Percentiles rank a stretch among this genome's conserved stretches.
Evolutionary conservation across 345 rosid species (phyloP).

Genomic region (Murraya paniculata): DNA sequence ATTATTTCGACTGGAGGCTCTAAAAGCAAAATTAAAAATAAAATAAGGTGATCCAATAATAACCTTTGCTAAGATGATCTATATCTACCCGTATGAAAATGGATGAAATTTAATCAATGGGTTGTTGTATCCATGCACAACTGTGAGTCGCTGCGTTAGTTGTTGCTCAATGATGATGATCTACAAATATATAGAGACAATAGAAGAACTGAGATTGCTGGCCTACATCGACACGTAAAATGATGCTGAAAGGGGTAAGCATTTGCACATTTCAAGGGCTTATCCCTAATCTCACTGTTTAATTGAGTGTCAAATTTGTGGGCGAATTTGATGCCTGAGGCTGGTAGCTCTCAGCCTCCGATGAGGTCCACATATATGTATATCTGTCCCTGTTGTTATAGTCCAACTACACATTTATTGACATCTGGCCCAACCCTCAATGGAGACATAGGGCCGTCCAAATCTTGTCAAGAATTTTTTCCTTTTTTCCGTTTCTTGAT

Average conservation of each 20-base stretch:
- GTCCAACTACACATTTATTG: not conserved
- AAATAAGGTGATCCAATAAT: no score
- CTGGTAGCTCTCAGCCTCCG: no score
- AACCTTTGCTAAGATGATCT: no score
- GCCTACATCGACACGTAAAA: fast-evolving
- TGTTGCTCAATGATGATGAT: no score
- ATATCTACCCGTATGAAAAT: no score
- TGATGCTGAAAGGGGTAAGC: not conserved
- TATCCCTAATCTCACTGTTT: not conserved
- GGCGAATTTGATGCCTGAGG: not conserved
- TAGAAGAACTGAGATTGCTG: no score
- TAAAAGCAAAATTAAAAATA: no score
- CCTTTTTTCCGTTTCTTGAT: no score
- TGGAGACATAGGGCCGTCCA: not conserved
- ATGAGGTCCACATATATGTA: not conserved
- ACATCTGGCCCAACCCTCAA: not conserved
- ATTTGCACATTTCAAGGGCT: not conserved
- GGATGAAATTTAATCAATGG: no score
- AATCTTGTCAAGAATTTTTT: not conserved
- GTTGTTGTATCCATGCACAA: no score
- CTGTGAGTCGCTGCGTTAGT: no score
- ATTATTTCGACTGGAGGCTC: no score
- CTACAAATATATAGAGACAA: fast-evolving
- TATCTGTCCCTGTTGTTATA: not conserved
- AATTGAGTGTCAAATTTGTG: not conserved